Evolutionary conservation across 140 eudicot genomes (phyloP), one percentile per base, ranked within the genome.

Genomic region (Cichorium intybus): DNA sequence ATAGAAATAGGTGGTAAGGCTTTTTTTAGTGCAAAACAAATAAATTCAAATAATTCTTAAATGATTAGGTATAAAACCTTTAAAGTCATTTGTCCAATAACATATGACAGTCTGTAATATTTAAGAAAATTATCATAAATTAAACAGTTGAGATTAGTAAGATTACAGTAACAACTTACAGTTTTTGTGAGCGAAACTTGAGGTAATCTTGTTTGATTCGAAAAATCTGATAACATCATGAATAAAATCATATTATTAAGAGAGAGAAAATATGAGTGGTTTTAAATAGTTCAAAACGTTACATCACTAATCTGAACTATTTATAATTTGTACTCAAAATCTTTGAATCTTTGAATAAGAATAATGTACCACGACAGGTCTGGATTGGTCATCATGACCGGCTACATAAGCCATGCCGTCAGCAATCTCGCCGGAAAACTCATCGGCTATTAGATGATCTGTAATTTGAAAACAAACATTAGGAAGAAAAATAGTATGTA

Each of bases 171-270:
- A 62, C 3, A 56, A 75, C 99, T 80, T 76, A 93, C 99, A 77
- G 80, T 81, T 89, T 93, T 41, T 89, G 95, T 4, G 99, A 93
- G 37, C 87, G 90, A 60, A 86, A 82, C 74, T 89, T 93, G 62
- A 83, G 97, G 72, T 89, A 89, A 24, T 89, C 97, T 79, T 93
- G 99, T 82, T 89, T 89, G 78, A 93, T 80, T 60, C 99, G 88
- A 64, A 93, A 86, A 73, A 93, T 79, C 99, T 93, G 26, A 33
- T 20, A 67, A 71, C 27, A 71, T 57, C 43, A 56, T 22, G 22
- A 37, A 24, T 7, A 33, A 46, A 24, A 6, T n/a, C n/a, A n/a
- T n/a, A 60, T 76, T 20, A 24, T 33, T 54, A 62, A 26, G 17
- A 2, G 23, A 66, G 43, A 62, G 27, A 37, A 11, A 63, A 24